Conservation (phyloP, 1,284 basidiomycete genomes). For the Flammula alnicola region DNA sequence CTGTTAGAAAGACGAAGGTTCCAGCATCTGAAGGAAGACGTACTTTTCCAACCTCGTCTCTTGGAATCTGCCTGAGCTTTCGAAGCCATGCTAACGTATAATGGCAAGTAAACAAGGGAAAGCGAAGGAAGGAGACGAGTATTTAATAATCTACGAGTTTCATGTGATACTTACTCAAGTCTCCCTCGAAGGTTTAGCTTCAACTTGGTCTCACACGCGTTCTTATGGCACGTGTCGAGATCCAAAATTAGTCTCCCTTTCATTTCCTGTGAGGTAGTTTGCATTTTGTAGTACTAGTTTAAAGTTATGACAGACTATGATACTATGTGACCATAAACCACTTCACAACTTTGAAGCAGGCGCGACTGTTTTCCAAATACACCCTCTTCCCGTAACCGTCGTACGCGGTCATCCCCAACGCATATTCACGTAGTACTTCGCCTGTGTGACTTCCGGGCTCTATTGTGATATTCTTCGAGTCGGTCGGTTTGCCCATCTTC, state of each 20-base stretch:
- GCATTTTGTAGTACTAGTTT: too few species aligned
- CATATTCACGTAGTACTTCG: conserved; percentile 54
- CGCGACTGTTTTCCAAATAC: conserved; percentile 39
- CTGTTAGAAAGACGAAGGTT: conserved; percentile 1
- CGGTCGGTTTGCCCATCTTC: conserved; percentile 9
- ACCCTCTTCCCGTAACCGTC: conserved; percentile 44
- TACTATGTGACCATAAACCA: background rate
- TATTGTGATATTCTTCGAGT: conserved; percentile 32
- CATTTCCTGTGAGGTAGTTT: too few species aligned
- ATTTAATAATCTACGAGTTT: conserved; percentile 21
- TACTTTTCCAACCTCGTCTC: conserved; percentile 24
- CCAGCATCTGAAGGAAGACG: too few species aligned
- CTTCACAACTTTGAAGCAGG: conserved; percentile 25
- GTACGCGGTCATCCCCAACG: conserved; percentile 40
- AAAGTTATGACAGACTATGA: background rate
- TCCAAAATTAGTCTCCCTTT: conserved; percentile 4
- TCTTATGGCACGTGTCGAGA: conserved; percentile 8
- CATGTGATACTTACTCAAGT: conserved; percentile 24
- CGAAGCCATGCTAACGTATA: conserved; percentile 19
- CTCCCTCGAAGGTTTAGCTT: background rate
- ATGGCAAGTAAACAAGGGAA: background rate
- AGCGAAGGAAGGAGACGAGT: conserved; percentile 1
- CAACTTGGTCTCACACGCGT: background rate
- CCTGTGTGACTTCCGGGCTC: conserved; percentile 56
- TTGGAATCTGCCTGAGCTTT: conserved; percentile 21